These are phyloP conservation scores for Boehmeria nivea DNA, from an alignment of 306 rosid genomes.

Conservation along the genomic window DNA sequence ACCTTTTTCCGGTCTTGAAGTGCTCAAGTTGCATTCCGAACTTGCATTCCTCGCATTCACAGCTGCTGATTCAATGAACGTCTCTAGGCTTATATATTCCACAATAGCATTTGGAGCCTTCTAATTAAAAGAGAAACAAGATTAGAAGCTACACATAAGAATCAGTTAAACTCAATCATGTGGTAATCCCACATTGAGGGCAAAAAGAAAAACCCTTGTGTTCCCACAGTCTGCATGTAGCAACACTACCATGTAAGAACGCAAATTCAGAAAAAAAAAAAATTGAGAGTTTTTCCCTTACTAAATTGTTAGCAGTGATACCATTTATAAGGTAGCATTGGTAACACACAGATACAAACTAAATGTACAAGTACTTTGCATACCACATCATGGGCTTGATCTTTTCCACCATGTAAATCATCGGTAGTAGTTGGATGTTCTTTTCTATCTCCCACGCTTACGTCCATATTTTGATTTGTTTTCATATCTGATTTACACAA, in stretches of 20 bases:
- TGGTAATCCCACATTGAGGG: constrained; percentile 6
- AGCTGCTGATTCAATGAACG: constrained; percentile 24
- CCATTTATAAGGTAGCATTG: too few species aligned
- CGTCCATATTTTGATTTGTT: constrained; percentile 27
- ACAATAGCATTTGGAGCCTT: constrained; percentile 43
- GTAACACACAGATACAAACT: not conserved
- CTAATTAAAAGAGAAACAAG: constrained; percentile 23
- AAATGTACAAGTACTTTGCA: constrained; percentile 15
- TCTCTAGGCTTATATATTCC: constrained; percentile 26
- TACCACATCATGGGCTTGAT: constrained; percentile 37
- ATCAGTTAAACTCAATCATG: constrained; percentile 2
- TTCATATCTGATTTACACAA: constrained; percentile 24
- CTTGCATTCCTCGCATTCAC: constrained; percentile 27
- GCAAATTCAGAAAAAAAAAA: not conserved
- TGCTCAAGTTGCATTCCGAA: constrained; percentile 16
- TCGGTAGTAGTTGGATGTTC: constrained; percentile 18
- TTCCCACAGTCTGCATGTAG: too few species aligned
- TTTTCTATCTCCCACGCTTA: constrained; percentile 33
- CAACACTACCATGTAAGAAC: too few species aligned
- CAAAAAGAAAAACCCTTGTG: too few species aligned
- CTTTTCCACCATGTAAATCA: constrained; percentile 19
- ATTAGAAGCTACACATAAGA: constrained; percentile 1
- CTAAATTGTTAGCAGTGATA: too few species aligned
- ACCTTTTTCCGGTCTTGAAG: constrained; percentile 17
- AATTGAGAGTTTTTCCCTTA: too few species aligned